These are phyloP conservation scores for Diaporthe aspalathi DNA, from an alignment of 2,329 filamentous ascomycete genomes.

Conservation along the genomic window DNA sequence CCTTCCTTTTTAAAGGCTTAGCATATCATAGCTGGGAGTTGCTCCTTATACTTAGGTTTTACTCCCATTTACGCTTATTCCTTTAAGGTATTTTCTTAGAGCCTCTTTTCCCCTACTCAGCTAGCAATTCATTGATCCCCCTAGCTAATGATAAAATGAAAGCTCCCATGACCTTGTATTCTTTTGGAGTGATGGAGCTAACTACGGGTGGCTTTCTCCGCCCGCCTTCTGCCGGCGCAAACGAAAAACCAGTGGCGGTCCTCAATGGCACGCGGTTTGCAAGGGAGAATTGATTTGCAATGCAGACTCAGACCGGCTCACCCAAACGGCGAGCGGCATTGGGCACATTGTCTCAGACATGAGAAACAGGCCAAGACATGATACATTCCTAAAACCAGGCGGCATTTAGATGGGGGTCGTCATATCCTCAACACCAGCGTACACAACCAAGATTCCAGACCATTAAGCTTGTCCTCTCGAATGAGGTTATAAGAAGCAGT, in stretches of 20 bases:
- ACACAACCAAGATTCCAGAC: neutral
- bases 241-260: neutral
- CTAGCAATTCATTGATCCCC: too few species aligned
- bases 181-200: too few species aligned
- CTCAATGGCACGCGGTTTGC: neutral
- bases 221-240: too few species aligned
- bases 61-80: too few species aligned
- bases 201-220: too few species aligned
- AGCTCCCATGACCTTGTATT: too few species aligned
- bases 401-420: neutral
- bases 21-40: too few species aligned
- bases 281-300: conserved; percentile 4
- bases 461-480: neutral
- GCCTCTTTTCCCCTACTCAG: too few species aligned
- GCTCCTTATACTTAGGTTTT: too few species aligned
- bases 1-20: too few species aligned
- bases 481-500: neutral
- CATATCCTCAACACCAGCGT: neutral
- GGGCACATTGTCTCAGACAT: neutral
- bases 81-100: too few species aligned
- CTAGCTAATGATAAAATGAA: too few species aligned
- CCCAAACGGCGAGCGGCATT: neutral
- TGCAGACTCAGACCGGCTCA: neutral
- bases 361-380: neutral
- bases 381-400: neutral